Percentiles rank a stretch among this genome's conserved stretches.
These are phyloP conservation scores for Rachicladosporium sp. DNA, from an alignment of 2,329 filamentous ascomycete genomes.

Conservation along the genomic window DNA sequence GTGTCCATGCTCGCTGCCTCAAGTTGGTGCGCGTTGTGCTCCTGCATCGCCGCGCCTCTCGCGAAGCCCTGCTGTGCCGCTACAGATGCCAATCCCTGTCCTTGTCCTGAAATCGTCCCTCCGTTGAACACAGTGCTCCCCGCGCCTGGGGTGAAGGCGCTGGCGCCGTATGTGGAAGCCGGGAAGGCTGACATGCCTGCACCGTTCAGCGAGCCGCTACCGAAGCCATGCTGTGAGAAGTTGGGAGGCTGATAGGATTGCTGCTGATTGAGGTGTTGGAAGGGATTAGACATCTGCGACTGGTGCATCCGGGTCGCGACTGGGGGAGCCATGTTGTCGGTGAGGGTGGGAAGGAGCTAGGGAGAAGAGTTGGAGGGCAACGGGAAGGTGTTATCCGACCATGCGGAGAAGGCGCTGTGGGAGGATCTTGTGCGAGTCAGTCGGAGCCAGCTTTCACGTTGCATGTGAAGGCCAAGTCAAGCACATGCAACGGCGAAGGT, in stretches of 20 bases:
- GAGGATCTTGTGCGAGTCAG: too few species aligned
- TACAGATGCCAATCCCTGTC: slow-evolving; percentile 69
- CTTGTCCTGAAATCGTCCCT: slow-evolving; percentile 19
- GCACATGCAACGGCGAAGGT: too few species aligned
- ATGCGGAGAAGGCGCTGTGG: too few species aligned
- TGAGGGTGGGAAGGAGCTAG: background rate
- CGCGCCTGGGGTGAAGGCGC: slow-evolving; percentile 19
- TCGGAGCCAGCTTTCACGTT: too few species aligned
- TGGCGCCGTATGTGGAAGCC: slow-evolving; percentile 16
- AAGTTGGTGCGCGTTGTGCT: slow-evolving; percentile 31
- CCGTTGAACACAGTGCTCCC: slow-evolving; percentile 18
- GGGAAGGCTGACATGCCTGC: slow-evolving; percentile 25
- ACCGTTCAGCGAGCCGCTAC: slow-evolving; percentile 27
- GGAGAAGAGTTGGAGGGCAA: too few species aligned
- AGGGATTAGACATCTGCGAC: slow-evolving; percentile 47
- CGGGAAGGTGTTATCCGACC: too few species aligned
- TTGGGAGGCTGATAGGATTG: slow-evolving; percentile 24
- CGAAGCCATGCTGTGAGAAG: slow-evolving; percentile 26
- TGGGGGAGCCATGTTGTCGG: slow-evolving; percentile 44
- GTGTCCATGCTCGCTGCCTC: slow-evolving; percentile 27
- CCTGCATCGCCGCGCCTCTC: slow-evolving; percentile 50
- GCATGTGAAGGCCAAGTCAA: too few species aligned
- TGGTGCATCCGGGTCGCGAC: slow-evolving; percentile 46
- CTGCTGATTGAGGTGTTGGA: slow-evolving; percentile 42
- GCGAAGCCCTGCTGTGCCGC: slow-evolving; percentile 80